Conservation (phyloP, 2,329 filamentous ascomycete genomes). For the Pseudocercospora macadamiae region DNA sequence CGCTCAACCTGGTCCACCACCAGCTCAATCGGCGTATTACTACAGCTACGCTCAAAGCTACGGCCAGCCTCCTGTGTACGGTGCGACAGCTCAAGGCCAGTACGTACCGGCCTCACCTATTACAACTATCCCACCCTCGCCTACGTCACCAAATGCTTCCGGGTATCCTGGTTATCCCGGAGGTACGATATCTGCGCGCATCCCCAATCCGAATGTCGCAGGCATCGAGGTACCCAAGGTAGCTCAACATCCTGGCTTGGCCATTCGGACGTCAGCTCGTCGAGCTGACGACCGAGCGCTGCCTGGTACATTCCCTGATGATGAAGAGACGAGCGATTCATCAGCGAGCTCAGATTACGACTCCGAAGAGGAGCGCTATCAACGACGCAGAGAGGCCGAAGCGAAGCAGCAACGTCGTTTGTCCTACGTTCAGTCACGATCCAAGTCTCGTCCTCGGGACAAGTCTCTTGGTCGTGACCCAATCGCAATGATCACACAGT, state of each 20-base stretch:
- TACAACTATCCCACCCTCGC: slow-evolving; percentile 18
- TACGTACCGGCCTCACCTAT: slow-evolving; percentile 29
- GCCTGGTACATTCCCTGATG: neutral
- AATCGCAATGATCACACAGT: neutral
- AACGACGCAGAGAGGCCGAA: slow-evolving; percentile 10
- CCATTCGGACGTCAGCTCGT: slow-evolving; percentile 18
- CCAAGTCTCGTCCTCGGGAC: slow-evolving; percentile 17
- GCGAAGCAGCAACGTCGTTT: slow-evolving; percentile 8
- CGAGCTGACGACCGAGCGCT: slow-evolving; percentile 7
- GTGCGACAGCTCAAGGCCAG: slow-evolving; percentile 25
- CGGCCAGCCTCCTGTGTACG: slow-evolving; percentile 19
- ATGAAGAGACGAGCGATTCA: slow-evolving; percentile 14
- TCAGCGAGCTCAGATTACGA: slow-evolving; percentile 22
- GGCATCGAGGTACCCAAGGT: slow-evolving; percentile 22
- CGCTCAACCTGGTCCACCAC: slow-evolving; percentile 27
- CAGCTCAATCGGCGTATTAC: slow-evolving; percentile 34
- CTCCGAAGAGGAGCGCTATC: slow-evolving; percentile 27
- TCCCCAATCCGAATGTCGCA: slow-evolving; percentile 22
- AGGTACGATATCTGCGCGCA: slow-evolving; percentile 29
- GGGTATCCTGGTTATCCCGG: slow-evolving; percentile 23
- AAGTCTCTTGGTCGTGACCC: neutral
- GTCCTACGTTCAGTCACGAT: slow-evolving; percentile 8
- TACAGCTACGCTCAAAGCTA: slow-evolving; percentile 22
- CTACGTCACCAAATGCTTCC: slow-evolving; percentile 19
- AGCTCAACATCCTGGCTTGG: slow-evolving; percentile 10